Percentiles rank a stretch among this genome's conserved stretches.
phyloP scores from a whole-genome alignment of 495 filamentous ascomycete genomes.

The Aspergillus avenaceus region DNA sequence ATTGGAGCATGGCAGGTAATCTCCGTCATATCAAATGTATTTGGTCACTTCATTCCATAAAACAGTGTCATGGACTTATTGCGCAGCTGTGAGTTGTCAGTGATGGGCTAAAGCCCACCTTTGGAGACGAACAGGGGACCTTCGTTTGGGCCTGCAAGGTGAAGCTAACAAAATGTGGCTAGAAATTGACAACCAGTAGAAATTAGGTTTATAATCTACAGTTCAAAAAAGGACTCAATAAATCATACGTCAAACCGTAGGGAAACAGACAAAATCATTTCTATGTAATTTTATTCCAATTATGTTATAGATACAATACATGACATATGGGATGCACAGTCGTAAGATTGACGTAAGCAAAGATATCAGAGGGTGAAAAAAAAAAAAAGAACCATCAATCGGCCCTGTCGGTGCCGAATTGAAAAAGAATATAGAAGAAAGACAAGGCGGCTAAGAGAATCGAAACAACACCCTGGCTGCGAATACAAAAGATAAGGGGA shows the following conservation, averaged over 20 bases:
- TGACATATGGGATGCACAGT: conserved; percentile 18
- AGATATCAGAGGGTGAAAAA: background rate
- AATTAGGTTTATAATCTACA: too few relatives aligned
- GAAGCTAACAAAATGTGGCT: too few relatives aligned
- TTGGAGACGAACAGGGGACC: too few relatives aligned
- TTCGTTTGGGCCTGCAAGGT: too few relatives aligned
- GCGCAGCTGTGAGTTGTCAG: background rate
- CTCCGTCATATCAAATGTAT: too few relatives aligned
- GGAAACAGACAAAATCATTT: too few relatives aligned
- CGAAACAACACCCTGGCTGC: conserved; percentile 7
- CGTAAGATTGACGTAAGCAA: conserved; percentile 18
- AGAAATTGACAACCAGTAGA: too few relatives aligned
- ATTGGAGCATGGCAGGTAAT: too few relatives aligned
- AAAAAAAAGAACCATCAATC: conserved; percentile 9
- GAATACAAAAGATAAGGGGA: conserved; percentile 21
- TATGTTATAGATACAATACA: conserved; percentile 18
- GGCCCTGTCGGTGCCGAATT: conserved; percentile 25
- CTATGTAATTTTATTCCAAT: conserved; percentile 7
- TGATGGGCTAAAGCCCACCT: too few relatives aligned
- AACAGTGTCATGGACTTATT: background rate
- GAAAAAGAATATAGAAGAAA: conserved; percentile 14
- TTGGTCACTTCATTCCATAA: too few relatives aligned
- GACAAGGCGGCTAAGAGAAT: conserved; percentile 2
- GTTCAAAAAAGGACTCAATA: too few relatives aligned
- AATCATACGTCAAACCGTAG: too few relatives aligned